Evolutionary conservation across 2,329 filamentous ascomycete species (phyloP), one percentile per base, ranked within the genome.

Genomic region (Claviceps cyperi): DNA sequence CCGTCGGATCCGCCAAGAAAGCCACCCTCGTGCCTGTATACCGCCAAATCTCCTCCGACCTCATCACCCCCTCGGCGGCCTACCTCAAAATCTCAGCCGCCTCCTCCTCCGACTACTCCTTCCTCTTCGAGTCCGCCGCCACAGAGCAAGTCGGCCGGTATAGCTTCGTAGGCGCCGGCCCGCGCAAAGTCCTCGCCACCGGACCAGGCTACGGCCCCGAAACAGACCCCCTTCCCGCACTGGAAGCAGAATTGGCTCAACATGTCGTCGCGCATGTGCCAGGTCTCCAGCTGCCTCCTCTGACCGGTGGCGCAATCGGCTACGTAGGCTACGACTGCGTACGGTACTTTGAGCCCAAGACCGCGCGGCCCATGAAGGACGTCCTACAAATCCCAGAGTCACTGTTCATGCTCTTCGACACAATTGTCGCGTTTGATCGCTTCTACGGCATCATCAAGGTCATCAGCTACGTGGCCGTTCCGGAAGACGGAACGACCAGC

Each of bases 301-400:
- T 98, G 69, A 87, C 86, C 0, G 92, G 90, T 40, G 92, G 92
- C 47, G 92, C 90, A 13, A 88, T 98, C 60, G 92, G 92, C 52
- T 98, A 97, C 65, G 88, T 97, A 5, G 90, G 90, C 49, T 98
- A 98, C 63, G 92, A 98, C 65, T 98, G 92, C 66, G 87, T 98
- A 60, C 83, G 84, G 62, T 97, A 97, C 69, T 98, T 98, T 59
- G 92, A 98, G 73, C 92, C 92, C 54, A 94, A 90, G 75, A 97
- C 92, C n/a, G 83, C 82, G 24, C 79, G 89, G 47, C 80, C 87
- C 2, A 80, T 96, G 73, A 84, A 92, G 67, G 92, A 98, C 67
- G 77, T 94, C 32, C 76, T 97, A 21, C 72, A 84, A 53, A 86
- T 97, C 41, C 92, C 92, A 0, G 92, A 98, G 73, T 90, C 87